Evolutionary conservation across 192 early-diverging fungal species (phyloP), one percentile per base, ranked within the genome.

Genomic region (Globomyces pollinis-pini): DNA sequence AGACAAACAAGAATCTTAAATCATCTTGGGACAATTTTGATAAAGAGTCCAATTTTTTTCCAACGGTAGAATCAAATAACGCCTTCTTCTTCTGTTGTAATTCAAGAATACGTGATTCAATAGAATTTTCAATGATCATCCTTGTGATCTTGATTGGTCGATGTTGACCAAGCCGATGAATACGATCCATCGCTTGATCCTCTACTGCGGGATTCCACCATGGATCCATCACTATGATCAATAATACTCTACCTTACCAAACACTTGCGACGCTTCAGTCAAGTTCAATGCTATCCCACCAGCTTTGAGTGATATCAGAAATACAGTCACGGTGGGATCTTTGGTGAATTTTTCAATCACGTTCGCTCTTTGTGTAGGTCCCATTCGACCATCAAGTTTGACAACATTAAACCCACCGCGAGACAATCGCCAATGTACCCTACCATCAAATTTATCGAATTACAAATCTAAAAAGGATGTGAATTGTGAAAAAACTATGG

Each of bases 61-160:
- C 93, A 59, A 96, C 88, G 2, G 93, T 96, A 3, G 81, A 84
- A 49, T 89, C 79, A 23, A 93, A 90, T 61, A 96, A 73, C 12
- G 85, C 85, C 62, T 86, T 86, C 77, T 96, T 96, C 79, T 94
- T 96, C 43, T 92, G 87, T 66, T 96, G 93, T 24, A 96, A 69
- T 56, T 91, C 83, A 31, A 96, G 67, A 60, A 96, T 96, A 31
- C 91, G 77, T 16, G 33, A 81, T 62, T 96, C 93, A 60, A 96
- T 94, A 33, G 86, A 88, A 73, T 96, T 91, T 57, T 93, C 90
- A 57, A 96, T 89, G 58, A 96, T 88, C 51, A 96, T 71, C 4
- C 88, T 72, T 0, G 89, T 91, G 50, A 93, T 88, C 47, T 86
- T 81, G 65, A 96, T 91, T 1, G 93, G 93, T 23, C 93, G 79